Percentiles rank a stretch among this genome's conserved stretches.
phyloP scores from a whole-genome alignment of 805 yeast genomes.

The Yamadazyma nakazawae region DNA sequence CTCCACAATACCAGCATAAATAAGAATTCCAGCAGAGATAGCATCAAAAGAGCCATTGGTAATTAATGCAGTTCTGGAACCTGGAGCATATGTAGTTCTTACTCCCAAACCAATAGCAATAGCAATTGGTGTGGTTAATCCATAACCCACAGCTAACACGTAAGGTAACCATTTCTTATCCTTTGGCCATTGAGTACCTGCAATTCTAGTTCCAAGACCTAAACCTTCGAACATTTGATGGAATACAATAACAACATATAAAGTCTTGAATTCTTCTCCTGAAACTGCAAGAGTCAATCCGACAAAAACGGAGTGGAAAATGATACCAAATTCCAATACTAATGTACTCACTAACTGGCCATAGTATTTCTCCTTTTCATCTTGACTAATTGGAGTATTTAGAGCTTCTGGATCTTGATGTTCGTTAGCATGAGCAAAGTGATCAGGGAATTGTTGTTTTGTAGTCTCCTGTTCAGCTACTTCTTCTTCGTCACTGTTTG shows the following conservation, averaged over 20 bases:
- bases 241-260: conserved; percentile 67
- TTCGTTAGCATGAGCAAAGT: conserved; percentile 42
- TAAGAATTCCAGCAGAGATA: conserved; percentile 71
- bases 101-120: conserved; percentile 79
- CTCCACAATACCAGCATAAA: conserved; percentile 77
- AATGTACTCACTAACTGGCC: conserved; percentile 49
- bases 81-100: conserved; percentile 57
- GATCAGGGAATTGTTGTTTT: conserved; percentile 29
- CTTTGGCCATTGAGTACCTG: conserved; percentile 35
- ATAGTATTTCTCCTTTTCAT: conserved; percentile 45
- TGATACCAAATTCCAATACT: conserved; percentile 72
- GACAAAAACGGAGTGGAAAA: conserved; percentile 80
- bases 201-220: conserved; percentile 73
- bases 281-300: conserved; percentile 77
- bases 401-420: conserved; percentile 45
- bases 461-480: not conserved
- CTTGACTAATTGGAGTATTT: conserved; percentile 32
- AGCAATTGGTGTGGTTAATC: conserved; percentile 68
- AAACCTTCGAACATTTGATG: conserved; percentile 86
- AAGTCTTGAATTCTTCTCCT: conserved; percentile 68
- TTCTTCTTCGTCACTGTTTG: conserved; percentile 17
- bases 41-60: conserved; percentile 74
- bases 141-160: conserved; percentile 49
- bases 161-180: conserved; percentile 50
- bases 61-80: conserved; percentile 55